phyloP scores from a whole-genome alignment of 257 asterid species.

The Datura wrightii region DNA sequence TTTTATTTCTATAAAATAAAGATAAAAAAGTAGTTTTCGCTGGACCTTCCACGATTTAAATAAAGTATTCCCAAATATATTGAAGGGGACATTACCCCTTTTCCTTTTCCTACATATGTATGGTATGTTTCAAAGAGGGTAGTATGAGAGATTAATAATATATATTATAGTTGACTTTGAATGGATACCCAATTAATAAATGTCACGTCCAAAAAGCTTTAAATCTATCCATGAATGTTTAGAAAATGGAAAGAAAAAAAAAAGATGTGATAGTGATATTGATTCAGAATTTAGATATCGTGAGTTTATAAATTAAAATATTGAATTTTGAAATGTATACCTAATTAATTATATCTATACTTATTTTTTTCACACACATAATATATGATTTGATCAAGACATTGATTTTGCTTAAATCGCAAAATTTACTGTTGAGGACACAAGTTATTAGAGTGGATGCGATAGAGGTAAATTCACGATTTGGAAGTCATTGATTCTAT shows the following conservation, averaged over 20 bases:
- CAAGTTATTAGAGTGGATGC: neutral
- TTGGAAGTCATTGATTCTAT: neutral
- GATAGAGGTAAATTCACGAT: neutral
- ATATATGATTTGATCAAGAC: neutral
- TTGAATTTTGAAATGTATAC: neutral
- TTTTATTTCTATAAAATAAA: no score
- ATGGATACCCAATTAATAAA: neutral
- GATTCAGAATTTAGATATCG: neutral
- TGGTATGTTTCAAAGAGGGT: neutral
- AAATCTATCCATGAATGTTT: neutral
- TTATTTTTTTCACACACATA: neutral
- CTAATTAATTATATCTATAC: neutral
- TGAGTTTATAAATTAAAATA: neutral
- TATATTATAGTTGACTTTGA: constrained; percentile 20
- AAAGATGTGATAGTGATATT: neutral
- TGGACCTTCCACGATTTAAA: no score
- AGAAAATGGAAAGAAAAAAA: neutral
- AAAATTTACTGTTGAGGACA: neutral
- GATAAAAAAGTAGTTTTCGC: no score
- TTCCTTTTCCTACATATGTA: no score
- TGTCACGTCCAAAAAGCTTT: neutral
- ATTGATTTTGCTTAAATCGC: neutral
- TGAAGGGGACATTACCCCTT: no score
- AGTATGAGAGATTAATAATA: neutral
- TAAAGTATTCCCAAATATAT: no score